Base-by-base conservation (phyloP, 2,329 filamentous ascomycete species). In the Tolypocladium guangdongense region DNA sequence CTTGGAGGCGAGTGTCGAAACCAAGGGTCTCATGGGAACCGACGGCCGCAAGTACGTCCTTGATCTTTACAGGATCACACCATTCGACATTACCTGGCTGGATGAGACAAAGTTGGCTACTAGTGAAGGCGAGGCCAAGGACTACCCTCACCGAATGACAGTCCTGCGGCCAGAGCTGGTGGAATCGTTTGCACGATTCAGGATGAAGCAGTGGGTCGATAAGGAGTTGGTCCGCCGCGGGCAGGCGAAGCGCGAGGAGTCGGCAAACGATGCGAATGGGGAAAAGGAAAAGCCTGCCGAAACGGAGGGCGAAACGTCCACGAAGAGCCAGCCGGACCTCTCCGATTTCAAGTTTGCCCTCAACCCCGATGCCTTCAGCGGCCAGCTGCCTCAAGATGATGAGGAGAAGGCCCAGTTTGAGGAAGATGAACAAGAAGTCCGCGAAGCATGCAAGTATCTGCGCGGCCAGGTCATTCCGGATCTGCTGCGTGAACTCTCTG, bases 11-110 rank as follows among this genome's bases (percentile, higher is more conserved):
- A 97, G 91, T 63, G 91, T 99, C 16, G 93, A 99, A 72, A 99
- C 93, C 52, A 99, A 99, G 76, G 93, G 93, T 52, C 77, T 99
- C n/a, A 78, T 99, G 62, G 93, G 93, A 49, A 99, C 93, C 1
- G 93, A 99, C 65, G 93, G 91, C 38, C 83, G 93, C 62, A 96
- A 96, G 68, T 99, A 99, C 66, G 89, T 96, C n/a, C 81, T 99
- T 50, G 93, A 99, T 64, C 75, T 99, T 52, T 99, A 99, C 75
- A 84, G 93, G 54, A 86, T 97, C 58, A 95, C 93, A 3, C 93
- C 93, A 7, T 74, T 97, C 54, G 93, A 99, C 69, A 84, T 96
- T 53, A 71, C 79, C 24, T 99, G 95, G 91, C 78, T 96, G 61
- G 92, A 99, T 60, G 85, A 92, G 66, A 77, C 82, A 60, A 76